Evolutionary conservation across 2,329 filamentous ascomycete species (phyloP).

Genomic region (Parastagonospora avenae): DNA sequence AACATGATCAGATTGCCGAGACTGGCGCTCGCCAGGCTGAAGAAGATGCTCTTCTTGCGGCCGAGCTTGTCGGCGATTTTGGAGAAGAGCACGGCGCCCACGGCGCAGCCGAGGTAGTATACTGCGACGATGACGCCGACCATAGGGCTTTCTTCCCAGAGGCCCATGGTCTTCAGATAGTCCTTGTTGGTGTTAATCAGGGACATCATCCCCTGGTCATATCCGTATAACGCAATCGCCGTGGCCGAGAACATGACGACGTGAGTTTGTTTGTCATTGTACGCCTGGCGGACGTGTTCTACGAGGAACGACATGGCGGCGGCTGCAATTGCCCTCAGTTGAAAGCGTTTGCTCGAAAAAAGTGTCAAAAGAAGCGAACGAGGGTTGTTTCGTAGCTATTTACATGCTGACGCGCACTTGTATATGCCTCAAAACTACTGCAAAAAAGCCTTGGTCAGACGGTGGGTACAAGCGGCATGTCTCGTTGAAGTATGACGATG

Average conservation of each 20-base stretch:
- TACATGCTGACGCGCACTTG: background rate
- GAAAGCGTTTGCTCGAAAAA: background rate
- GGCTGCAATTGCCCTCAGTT: background rate
- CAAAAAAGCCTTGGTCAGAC: constrained; percentile 19
- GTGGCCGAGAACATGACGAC: constrained; percentile 60
- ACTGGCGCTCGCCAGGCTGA: constrained; percentile 58
- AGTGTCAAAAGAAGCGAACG: background rate
- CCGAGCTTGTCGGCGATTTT: constrained; percentile 60
- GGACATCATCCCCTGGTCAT: constrained; percentile 57
- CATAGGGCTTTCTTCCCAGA: constrained; percentile 55
- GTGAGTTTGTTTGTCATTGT: constrained; percentile 50
- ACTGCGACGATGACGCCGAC: constrained; percentile 66
- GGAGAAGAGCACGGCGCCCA: constrained; percentile 63
- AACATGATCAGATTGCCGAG: constrained; percentile 67
- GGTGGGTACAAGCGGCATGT: constrained; percentile 7
- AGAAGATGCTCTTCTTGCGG: constrained; percentile 61
- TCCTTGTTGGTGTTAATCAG: constrained; percentile 60
- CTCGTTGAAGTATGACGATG: constrained; percentile 21
- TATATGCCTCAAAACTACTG: background rate
- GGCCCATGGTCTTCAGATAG: constrained; percentile 64
- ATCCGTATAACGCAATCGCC: constrained; percentile 61
- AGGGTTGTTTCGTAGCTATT: background rate
- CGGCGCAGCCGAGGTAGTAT: constrained; percentile 66
- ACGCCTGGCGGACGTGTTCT: constrained; percentile 25
- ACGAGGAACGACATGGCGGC: constrained; percentile 16